Percentiles rank a stretch among this genome's conserved stretches.
phyloP scores from a whole-genome alignment of 768 basidiomycete species.

The Pisolithus albus region DNA sequence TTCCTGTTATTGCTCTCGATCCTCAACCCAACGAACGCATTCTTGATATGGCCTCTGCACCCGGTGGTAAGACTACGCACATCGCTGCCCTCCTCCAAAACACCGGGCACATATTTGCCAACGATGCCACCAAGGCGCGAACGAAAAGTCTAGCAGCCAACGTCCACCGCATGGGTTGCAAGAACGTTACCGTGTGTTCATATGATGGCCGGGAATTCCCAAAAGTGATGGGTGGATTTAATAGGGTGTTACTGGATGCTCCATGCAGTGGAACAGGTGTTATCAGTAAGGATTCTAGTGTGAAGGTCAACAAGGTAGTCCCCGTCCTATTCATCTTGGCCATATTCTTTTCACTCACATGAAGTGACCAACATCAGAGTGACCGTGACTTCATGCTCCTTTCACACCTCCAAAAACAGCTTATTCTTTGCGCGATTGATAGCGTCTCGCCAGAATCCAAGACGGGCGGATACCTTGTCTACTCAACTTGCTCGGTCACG shows the following conservation, averaged over 20 bases:
- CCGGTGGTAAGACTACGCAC: slow-evolving; percentile 97
- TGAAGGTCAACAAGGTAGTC: slow-evolving; percentile 94
- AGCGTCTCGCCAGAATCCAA: slow-evolving; percentile 85
- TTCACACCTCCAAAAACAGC: slow-evolving; percentile 97
- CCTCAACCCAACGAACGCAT: slow-evolving; percentile 92
- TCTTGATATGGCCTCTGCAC: slow-evolving; percentile 97
- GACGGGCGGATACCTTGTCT: slow-evolving; percentile 91
- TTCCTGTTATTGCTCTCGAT: slow-evolving; percentile 94
- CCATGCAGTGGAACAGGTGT: slow-evolving; percentile 98
- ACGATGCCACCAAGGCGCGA: slow-evolving; percentile 89
- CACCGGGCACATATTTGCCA: slow-evolving; percentile 96
- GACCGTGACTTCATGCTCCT: slow-evolving; percentile 93
- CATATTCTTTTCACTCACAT: slow-evolving; percentile 4
- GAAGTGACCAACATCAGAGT: slow-evolving; percentile 42
- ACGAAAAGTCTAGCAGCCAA: slow-evolving; percentile 97
- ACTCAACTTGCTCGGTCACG: slow-evolving; percentile 97
- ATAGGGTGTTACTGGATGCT: slow-evolving; percentile 93
- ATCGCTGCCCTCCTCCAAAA: slow-evolving; percentile 96
- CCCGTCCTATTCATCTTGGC: slow-evolving; percentile 3
- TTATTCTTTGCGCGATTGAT: slow-evolving; percentile 97
- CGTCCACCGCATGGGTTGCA: slow-evolving; percentile 93
- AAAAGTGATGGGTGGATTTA: slow-evolving; percentile 98
- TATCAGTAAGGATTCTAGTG: slow-evolving; percentile 94
- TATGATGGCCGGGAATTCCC: slow-evolving; percentile 98
- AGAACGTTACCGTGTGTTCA: slow-evolving; percentile 94